These are phyloP conservation scores for Tetradesmus obliquus DNA, from an alignment of 139 green algal species.

Conservation along the genomic window DNA sequence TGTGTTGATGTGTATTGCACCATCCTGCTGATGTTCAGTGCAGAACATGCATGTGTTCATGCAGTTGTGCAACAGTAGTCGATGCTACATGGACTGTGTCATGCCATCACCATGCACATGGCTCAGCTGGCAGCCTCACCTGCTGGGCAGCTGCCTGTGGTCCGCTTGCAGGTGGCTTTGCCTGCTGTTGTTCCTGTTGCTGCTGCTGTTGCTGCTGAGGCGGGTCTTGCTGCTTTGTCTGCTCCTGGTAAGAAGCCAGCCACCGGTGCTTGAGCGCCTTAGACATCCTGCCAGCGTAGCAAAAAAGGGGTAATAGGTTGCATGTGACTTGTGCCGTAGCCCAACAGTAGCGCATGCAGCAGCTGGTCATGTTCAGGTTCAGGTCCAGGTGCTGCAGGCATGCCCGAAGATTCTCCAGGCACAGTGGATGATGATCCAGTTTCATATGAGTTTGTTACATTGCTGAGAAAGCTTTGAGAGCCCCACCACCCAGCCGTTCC, in stretches of 20 bases:
- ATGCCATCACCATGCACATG: neutral
- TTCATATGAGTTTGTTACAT: too few relatives aligned
- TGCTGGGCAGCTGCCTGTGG: neutral
- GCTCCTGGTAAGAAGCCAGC: neutral
- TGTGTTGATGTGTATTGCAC: too few relatives aligned
- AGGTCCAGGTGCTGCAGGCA: too few relatives aligned
- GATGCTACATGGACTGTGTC: neutral
- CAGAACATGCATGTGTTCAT: too few relatives aligned
- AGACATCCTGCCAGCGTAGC: constrained; percentile 1
- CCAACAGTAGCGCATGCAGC: neutral
- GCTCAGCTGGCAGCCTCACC: neutral
- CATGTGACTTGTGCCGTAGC: neutral
- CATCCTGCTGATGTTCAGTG: too few relatives aligned
- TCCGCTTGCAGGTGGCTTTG: neutral
- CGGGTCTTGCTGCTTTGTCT: neutral
- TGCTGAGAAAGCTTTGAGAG: too few relatives aligned
- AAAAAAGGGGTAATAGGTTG: neutral
- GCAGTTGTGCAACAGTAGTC: too few relatives aligned
- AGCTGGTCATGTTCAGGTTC: neutral
- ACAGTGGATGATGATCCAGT: neutral
- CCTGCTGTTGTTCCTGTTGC: constrained; percentile 28
- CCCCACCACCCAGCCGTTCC: neutral
- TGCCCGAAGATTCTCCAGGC: neutral
- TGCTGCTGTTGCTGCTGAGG: constrained; percentile 34
- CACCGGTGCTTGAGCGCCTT: constrained; percentile 35